These are phyloP conservation scores for Ehretia macrophylla DNA, from an alignment of 257 asterid genomes.

Conservation along the genomic window DNA sequence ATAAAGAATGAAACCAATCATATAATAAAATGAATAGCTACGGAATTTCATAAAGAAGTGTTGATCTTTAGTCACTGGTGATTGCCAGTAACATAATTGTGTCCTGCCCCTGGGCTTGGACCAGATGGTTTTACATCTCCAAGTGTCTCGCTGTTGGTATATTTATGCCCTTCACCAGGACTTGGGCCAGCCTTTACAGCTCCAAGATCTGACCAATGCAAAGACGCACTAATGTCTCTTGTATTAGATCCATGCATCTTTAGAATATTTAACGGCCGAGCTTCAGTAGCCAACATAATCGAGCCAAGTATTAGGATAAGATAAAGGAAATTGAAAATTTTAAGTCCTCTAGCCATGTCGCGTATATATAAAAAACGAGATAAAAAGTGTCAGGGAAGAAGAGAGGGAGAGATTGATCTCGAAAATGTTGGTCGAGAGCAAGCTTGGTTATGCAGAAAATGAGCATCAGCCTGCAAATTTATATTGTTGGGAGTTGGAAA, in stretches of 20 bases:
- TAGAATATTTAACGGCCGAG: constrained; percentile 29
- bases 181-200: constrained; percentile 17
- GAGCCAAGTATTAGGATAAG: constrained; percentile 18
- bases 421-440: not conserved
- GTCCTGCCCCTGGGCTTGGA: constrained; percentile 35
- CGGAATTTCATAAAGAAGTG: not conserved
- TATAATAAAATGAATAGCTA: not conserved
- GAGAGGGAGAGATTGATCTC: not conserved
- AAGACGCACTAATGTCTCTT: not conserved
- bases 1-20: too few species aligned
- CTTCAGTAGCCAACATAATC: constrained; percentile 9
- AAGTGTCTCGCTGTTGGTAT: constrained; percentile 4
- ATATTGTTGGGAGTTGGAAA: not conserved
- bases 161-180: constrained; percentile 11
- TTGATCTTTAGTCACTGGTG: not conserved
- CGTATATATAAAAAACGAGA: not conserved
- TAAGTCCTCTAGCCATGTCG: not conserved
- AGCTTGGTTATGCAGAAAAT: not conserved
- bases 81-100: constrained; percentile 7
- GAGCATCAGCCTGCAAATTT: not conserved
- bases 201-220: constrained; percentile 6
- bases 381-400: not conserved
- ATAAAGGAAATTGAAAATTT: not conserved
- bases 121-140: constrained; percentile 26
- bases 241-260: not conserved